Percentiles rank a stretch among this genome's conserved stretches.
These are phyloP conservation scores for Trebouxia sp. DNA, from an alignment of 139 green algal species.

Conservation along the genomic window DNA sequence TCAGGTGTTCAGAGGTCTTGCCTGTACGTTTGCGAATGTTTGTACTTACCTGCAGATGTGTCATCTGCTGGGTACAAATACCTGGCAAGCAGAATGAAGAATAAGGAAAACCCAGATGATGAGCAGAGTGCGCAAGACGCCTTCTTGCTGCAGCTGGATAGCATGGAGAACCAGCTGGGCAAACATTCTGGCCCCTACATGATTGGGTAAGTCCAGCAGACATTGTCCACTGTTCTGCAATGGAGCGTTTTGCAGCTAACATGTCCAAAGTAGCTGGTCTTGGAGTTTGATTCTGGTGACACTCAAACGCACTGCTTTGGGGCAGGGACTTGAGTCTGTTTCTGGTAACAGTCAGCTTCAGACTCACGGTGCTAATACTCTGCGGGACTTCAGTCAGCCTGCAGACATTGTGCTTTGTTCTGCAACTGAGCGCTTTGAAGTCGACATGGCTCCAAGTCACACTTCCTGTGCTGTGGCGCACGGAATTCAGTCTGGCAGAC, in stretches of 20 bases:
- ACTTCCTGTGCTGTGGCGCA: too few relatives aligned
- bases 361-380: neutral
- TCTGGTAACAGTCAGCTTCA: neutral
- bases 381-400: too few relatives aligned
- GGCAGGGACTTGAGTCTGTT: too few relatives aligned
- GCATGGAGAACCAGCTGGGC: neutral
- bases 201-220: neutral
- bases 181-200: conserved; percentile 29
- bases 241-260: neutral
- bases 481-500: too few relatives aligned
- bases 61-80: conserved; percentile 11
- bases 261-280: conserved; percentile 2
- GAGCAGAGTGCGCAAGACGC: neutral
- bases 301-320: too few relatives aligned
- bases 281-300: neutral
- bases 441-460: too few relatives aligned
- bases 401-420: too few relatives aligned
- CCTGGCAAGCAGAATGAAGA: conserved; percentile 18
- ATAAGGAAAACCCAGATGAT: neutral
- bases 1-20: too few relatives aligned
- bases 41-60: too few relatives aligned
- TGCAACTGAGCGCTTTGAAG: neutral
- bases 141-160: conserved; percentile 4
- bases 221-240: neutral
- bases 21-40: too few relatives aligned